Conservation (phyloP, 345 rosid species). For the Linum usitatissimum region DNA sequence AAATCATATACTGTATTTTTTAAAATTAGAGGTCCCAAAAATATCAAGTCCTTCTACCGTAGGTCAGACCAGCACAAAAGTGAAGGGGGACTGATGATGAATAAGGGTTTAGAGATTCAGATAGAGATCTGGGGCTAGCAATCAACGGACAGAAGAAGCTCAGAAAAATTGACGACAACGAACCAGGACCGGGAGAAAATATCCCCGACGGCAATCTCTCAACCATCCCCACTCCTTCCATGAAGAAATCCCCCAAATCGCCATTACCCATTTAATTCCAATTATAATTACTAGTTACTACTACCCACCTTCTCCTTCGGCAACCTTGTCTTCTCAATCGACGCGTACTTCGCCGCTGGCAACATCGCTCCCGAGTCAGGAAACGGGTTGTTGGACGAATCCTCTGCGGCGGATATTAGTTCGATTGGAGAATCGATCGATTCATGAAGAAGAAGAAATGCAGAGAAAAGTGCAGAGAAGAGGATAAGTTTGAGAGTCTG, state of each 20-base stretch:
- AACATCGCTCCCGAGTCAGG: constrained; percentile 36
- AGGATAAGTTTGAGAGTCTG: too few species aligned
- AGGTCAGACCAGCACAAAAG: too few species aligned
- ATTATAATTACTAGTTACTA: too few species aligned
- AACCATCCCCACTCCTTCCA: constrained; percentile 29
- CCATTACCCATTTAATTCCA: background rate
- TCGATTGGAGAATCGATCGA: too few species aligned
- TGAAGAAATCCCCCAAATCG: constrained; percentile 18
- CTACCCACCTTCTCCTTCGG: constrained; percentile 22
- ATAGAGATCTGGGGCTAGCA: background rate
- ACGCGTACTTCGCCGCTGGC: constrained; percentile 65
- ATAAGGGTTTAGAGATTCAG: too few species aligned
- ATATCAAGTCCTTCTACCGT: too few species aligned
- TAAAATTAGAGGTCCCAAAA: too few species aligned
- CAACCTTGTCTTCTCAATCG: constrained; percentile 43
- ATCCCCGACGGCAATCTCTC: constrained; percentile 41
- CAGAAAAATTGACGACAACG: constrained; percentile 47
- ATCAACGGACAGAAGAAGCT: constrained; percentile 47
- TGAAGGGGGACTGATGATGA: too few species aligned
- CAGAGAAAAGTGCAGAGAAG: too few species aligned
- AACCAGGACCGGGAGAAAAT: constrained; percentile 63
- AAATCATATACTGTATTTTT: too few species aligned
- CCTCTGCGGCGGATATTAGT: constrained; percentile 5
- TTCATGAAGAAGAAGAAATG: too few species aligned
- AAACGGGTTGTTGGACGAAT: constrained; percentile 14